A percentile compares a stretch with the other conserved stretches of the same genome.
Conservation (phyloP, 108 stramenopile genomes). For the Epipyxis sp. region DNA sequence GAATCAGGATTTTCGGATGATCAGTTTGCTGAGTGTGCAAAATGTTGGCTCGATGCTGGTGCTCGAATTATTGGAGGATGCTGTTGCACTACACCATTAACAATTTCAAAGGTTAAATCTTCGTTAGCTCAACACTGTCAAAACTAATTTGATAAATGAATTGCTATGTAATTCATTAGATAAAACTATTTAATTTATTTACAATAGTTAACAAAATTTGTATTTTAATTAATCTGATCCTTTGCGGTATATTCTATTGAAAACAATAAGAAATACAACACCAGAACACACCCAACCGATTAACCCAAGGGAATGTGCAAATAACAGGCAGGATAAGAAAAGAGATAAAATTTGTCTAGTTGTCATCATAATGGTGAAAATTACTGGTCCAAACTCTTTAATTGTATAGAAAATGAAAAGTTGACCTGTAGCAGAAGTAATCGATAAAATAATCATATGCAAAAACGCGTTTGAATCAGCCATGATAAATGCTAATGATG, state of each 20-base stretch:
- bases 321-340: constrained; percentile 12
- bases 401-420: constrained; percentile 61
- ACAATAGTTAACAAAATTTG: no score
- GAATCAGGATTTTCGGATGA: background rate
- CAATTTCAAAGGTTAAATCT: no score
- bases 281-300: background rate
- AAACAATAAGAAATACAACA: constrained; percentile 15
- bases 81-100: constrained; percentile 51
- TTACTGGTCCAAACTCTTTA: constrained; percentile 54
- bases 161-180: no score
- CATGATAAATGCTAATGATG: constrained; percentile 35
- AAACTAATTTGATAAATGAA: no score
- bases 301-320: background rate
- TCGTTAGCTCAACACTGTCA: no score
- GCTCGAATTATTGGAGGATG: constrained; percentile 45
- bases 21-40: constrained; percentile 36
- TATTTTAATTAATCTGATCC: background rate
- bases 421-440: constrained; percentile 50
- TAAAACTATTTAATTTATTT: no score
- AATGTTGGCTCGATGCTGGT: constrained; percentile 37
- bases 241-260: constrained; percentile 15
- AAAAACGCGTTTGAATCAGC: constrained; percentile 38
- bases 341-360: constrained; percentile 48
- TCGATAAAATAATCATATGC: constrained; percentile 38
- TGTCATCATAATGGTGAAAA: constrained; percentile 61